Base-by-base conservation (phyloP, 306 rosid species). In the Acacia crassicarpa region DNA sequence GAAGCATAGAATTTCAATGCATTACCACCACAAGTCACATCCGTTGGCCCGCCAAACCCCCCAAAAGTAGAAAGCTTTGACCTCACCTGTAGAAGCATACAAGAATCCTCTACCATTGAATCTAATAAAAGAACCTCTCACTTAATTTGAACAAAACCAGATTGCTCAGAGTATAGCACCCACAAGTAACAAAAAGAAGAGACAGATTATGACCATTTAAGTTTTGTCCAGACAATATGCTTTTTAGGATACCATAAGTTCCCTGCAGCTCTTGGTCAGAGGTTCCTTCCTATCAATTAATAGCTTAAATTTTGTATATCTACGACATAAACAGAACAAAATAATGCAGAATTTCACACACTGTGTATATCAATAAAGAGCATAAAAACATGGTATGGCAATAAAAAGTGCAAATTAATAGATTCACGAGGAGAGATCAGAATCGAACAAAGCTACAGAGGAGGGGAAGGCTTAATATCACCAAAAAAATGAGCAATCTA, bases 21-120 rank as follows among this genome's bases (percentile, higher is more conserved):
- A 78, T 94, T 94, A 84, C 98, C 98, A 27, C 98, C 97, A 86
- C 97, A 95, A 22, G 98, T 91, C 80, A 91, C 93, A 86, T 93
- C 97, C 44, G 87, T 82, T 9, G 95, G 95, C 81, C 93, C 97
- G 69, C 95, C 94, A 86, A 89, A 95, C 19, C 27, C 69, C 85
- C 97, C 98, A 83, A 93, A 95, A 71, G 95, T 91, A 63, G 94
- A 90, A 84, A 95, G 79, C 87, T 93, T 95, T 32, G 94, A 81
- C 81, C 99, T 90, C 69, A 93, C 91, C 98, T 95, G 69, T 15
- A 82, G 79, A 74, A 72, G 59, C 68, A 79, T 41, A 58, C 51
- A 67, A 79, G n/a, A 70, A 81, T 14, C 74, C 38, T 10, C 51
- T n/a, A 41, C 76, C 11, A 82, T 25, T 61, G 45, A 41, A 58